phyloP scores from a whole-genome alignment of 345 rosid species.

The Sonneratia caseolaris region DNA sequence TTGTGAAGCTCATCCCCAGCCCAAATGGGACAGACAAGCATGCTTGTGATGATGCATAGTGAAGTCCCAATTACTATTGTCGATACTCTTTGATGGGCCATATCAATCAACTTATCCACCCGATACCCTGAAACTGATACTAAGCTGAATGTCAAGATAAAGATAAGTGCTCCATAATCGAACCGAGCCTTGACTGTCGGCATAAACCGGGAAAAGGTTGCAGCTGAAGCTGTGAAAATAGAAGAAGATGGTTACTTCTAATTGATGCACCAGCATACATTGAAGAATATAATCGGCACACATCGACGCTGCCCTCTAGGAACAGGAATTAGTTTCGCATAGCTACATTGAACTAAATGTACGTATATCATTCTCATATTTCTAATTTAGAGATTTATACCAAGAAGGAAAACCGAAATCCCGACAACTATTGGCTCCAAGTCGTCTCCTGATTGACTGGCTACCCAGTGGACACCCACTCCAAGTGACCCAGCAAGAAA shows the following conservation, averaged over 20 bases:
- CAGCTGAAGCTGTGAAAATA: conserved; percentile 42
- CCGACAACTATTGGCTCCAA: conserved; percentile 50
- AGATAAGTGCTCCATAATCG: conserved; percentile 70
- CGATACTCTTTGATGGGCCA: conserved; percentile 56
- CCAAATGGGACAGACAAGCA: conserved; percentile 59
- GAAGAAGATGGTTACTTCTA: background rate
- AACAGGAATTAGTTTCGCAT: background rate
- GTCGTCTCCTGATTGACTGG: conserved; percentile 36
- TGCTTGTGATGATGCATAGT: conserved; percentile 46
- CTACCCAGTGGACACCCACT: conserved; percentile 55
- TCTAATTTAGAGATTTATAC: conserved; percentile 16
- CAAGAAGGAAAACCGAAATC: conserved; percentile 49
- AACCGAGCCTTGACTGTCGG: conserved; percentile 60
- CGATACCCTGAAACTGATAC: conserved; percentile 60
- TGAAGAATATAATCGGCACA: background rate
- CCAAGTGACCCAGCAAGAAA: conserved; percentile 61
- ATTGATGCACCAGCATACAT: background rate
- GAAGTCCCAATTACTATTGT: conserved; percentile 57
- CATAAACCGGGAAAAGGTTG: conserved; percentile 68
- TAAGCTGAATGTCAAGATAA: conserved; percentile 71
- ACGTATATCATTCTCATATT: background rate
- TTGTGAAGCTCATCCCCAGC: conserved; percentile 68
- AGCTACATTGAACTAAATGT: background rate
- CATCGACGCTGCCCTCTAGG: background rate
- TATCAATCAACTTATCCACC: conserved; percentile 35